These are phyloP conservation scores for Xylariaceae sp. DNA, from an alignment of 2,329 filamentous ascomycete species.

Conservation along the genomic window DNA sequence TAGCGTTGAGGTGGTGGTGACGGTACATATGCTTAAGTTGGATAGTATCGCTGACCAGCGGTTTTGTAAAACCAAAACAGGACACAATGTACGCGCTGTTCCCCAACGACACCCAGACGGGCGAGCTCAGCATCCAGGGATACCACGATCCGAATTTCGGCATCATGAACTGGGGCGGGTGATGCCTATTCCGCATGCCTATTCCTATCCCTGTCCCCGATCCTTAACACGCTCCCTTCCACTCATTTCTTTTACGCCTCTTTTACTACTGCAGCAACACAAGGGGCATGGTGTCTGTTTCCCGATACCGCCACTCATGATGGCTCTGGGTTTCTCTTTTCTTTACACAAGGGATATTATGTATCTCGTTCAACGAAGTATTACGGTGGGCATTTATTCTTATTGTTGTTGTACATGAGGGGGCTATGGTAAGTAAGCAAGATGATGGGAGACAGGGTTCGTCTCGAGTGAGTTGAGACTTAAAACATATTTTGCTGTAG, in stretches of 20 bases:
- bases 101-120: constrained; percentile 47
- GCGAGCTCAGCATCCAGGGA: constrained; percentile 46
- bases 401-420: not conserved
- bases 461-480: too few species aligned
- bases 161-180: constrained; percentile 39
- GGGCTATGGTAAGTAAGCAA: too few species aligned
- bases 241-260: not conserved
- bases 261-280: not conserved
- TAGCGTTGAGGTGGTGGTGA: too few species aligned
- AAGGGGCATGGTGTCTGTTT: too few species aligned
- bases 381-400: too few species aligned
- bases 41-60: constrained; percentile 4
- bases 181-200: not conserved
- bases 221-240: not conserved
- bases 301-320: too few species aligned
- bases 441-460: too few species aligned
- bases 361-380: not conserved
- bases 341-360: not conserved
- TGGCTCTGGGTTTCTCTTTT: not conserved
- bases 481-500: too few species aligned
- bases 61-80: constrained; percentile 29
- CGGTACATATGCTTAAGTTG: constrained; percentile 1
- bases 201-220: not conserved
- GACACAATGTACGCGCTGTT: constrained; percentile 47
- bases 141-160: constrained; percentile 46